Base-by-base conservation (phyloP, 306 rosid species). In the Vigna angularis region DNA sequence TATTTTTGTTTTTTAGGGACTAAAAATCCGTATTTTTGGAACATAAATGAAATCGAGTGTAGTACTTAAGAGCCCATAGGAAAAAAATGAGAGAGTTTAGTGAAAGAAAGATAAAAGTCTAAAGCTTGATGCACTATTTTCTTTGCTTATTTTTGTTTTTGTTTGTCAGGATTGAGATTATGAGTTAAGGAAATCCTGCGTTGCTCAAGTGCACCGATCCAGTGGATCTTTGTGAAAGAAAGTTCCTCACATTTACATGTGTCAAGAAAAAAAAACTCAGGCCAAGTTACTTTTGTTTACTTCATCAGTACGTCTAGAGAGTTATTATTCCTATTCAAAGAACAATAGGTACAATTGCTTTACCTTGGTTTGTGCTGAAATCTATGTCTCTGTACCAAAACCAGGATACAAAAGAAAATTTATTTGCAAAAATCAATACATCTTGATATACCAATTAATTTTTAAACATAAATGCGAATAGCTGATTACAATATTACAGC, bases 401-500 rank as follows among this genome's bases (percentile, higher is more conserved):
- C 18, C 40, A 70, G 52, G 72, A 71, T 64, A 79, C 78, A 74
- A 47, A 68, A 62, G 49, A 79, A 84, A 64, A 0, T 65, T 70
- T 63, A 73, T 73, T 75, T 80, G 77, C 84, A 55, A 57, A 65
- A 74, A 73, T 45, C 20, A 84, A 76, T 84, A 76, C 85, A 77
- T 58, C 20, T 76, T 57, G 70, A 77, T 84, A 63, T 65, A 66
- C 59, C 74, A 79, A n/a, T 49, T 45, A 82, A 74, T 14, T 49
- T 62, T 75, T 55, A 53, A 72, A 30, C 47, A 81, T 61, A 71
- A 55, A 73, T 73, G 72, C 53, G 79, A 74, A 84, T 44, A 26
- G 18, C 49, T 83, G 81, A 58, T 83, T 86, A 85, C 83, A 79
- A 82, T 82, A 77, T 77, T 74, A 74, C 76, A 78, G 65, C 20